Evolutionary conservation across 2,329 filamentous ascomycete genomes (phyloP), one percentile per base, ranked within the genome.

Genomic region (Fusarium paranaense): DNA sequence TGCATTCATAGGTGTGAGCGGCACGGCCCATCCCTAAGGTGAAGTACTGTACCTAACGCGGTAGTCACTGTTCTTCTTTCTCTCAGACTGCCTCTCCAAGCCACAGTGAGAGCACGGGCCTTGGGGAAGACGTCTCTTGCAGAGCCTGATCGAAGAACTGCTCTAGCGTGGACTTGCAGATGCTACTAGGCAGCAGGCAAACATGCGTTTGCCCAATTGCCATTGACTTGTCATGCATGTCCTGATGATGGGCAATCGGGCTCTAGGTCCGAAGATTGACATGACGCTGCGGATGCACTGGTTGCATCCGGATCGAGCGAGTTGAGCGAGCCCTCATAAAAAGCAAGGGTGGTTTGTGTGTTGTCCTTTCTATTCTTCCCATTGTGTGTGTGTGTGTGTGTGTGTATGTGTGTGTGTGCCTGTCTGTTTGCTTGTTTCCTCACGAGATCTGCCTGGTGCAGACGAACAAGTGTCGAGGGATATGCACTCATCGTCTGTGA

Each of bases 21-120:
- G 71, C 62, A 72, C 71, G 71, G 71, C 71, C 71, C 71, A 74
- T 74, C 37, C 71, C 71, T 58, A 52, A 52, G 25, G 10, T 14
- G 20, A 20, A 22, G 11, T 27, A 52, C 47, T 52, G 47, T 52
- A 52, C 47, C 47, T 52, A 27, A n/a, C 18, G n/a, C 25, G 25
- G 27, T 52, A 52, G 25, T 52, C 45, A 52, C 45, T 27, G 25
- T 30, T 13, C 22, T 52, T 52, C 16, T 30, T 13, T 27, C 25
- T 25, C 14, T 18, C 32, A 27, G 6, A 18, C 11, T 25, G 5
- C 13, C 54, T 37, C 47, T 33, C 40, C 20, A 14, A 45, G 40
- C 40, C 40, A 45, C 40, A 25, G 2, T n/a, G 0, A 5, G 20
- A n/a, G 47, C 47, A 52, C 47, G 27, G 47, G 18, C 47, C 25